These are phyloP conservation scores for Neoascochyta sp. DNA, from an alignment of 2,329 filamentous ascomycete genomes.

Conservation along the genomic window DNA sequence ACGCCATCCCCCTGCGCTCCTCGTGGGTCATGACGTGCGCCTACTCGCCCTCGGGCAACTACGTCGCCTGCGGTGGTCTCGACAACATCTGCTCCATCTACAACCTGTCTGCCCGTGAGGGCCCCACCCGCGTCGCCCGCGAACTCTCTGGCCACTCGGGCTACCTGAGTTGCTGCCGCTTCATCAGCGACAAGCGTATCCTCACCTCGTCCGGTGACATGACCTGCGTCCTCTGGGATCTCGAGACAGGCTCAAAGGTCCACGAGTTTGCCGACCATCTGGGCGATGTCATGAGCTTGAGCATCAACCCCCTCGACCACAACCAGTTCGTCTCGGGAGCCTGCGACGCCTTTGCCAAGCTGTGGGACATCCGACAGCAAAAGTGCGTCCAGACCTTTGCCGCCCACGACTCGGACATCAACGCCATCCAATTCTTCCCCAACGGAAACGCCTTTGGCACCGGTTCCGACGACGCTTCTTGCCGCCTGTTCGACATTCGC, in stretches of 20 bases:
- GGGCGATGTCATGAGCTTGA: slow-evolving; percentile 99
- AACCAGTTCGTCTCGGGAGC: slow-evolving; percentile 99
- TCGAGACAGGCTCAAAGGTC: slow-evolving; percentile 94
- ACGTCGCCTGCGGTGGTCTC: slow-evolving; percentile 94
- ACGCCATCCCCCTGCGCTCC: slow-evolving; percentile 93
- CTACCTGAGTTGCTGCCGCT: slow-evolving; percentile 96
- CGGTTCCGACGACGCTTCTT: slow-evolving; percentile 95
- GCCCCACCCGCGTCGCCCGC: slow-evolving; percentile 91
- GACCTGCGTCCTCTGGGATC: slow-evolving; percentile 99
- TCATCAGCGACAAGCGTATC: slow-evolving; percentile 97
- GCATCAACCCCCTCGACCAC: slow-evolving; percentile 97
- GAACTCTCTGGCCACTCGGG: slow-evolving; percentile 96
- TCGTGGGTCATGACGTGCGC: slow-evolving; percentile 99
- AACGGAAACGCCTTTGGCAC: slow-evolving; percentile 98
- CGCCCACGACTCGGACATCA: slow-evolving; percentile 98
- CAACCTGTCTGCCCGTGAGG: slow-evolving; percentile 94
- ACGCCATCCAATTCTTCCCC: slow-evolving; percentile 99
- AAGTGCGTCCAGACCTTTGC: slow-evolving; percentile 99
- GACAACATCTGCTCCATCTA: slow-evolving; percentile 99
- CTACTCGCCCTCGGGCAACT: slow-evolving; percentile 97
- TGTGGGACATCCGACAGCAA: slow-evolving; percentile 97
- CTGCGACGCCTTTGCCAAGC: slow-evolving; percentile 95
- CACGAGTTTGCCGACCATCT: slow-evolving; percentile 98
- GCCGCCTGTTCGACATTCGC: slow-evolving; percentile 94
- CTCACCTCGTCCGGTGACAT: slow-evolving; percentile 98